Evolutionary conservation across 768 basidiomycete species (phyloP).

Genomic region (Psilocybe subaeruginosa): DNA sequence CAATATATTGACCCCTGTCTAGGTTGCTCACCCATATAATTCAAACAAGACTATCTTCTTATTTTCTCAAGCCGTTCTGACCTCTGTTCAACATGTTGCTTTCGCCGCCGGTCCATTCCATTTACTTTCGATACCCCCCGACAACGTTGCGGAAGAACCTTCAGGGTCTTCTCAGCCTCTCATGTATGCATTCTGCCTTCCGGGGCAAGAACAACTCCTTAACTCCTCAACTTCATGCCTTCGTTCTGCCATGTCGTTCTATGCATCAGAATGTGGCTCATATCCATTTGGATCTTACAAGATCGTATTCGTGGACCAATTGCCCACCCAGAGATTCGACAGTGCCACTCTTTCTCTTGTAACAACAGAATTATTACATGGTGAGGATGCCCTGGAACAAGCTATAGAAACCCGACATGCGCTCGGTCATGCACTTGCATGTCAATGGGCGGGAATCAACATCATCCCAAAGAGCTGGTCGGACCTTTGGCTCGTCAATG

Average conservation of each 20-base stretch:
- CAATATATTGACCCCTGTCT: constrained; percentile 6
- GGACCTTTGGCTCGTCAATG: constrained; percentile 97
- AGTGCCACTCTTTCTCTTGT: constrained; percentile 83
- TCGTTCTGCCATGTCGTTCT: constrained; percentile 91
- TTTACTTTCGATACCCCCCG: constrained; percentile 67
- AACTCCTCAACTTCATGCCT: constrained; percentile 73
- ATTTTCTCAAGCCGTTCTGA: constrained; percentile 83
- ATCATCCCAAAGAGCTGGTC: constrained; percentile 93
- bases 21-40: constrained; percentile 94
- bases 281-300: constrained; percentile 97
- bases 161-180: constrained; percentile 66
- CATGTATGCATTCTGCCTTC: constrained; percentile 92
- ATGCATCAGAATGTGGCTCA: constrained; percentile 88
- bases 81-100: constrained; percentile 94
- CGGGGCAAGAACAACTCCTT: constrained; percentile 80
- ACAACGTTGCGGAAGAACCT: constrained; percentile 62
- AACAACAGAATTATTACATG: constrained; percentile 81
- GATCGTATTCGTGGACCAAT: constrained; percentile 89
- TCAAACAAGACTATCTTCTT: constrained; percentile 94
- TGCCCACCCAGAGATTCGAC: constrained; percentile 81
- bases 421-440: constrained; percentile 86
- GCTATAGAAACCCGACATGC: constrained; percentile 88
- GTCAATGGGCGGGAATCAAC: constrained; percentile 97
- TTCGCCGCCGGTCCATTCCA: constrained; percentile 97
- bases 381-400: constrained; percentile 90